Conservation (phyloP, 2,329 filamentous ascomycete species). For the Paraphoma sp. region DNA sequence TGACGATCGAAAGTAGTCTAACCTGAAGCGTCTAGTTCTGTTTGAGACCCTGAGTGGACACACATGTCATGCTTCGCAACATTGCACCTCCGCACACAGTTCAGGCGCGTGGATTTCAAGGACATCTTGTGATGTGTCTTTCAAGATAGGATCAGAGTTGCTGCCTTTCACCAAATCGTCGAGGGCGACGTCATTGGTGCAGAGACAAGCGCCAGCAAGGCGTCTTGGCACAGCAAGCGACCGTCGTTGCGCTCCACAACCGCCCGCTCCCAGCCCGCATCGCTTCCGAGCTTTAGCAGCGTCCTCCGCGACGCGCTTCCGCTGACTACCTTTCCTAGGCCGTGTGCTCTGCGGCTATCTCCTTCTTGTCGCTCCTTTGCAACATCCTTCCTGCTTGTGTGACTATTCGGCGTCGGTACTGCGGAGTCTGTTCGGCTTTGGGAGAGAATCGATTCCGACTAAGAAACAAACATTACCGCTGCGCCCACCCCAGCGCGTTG, state of each 20-base stretch:
- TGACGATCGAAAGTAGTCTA: not conserved
- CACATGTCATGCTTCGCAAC: not conserved
- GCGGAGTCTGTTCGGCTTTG: slow-evolving; percentile 32
- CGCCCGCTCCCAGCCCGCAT: slow-evolving; percentile 21
- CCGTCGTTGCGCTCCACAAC: slow-evolving; percentile 18
- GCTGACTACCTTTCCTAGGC: slow-evolving; percentile 17
- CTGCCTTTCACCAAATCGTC: not conserved
- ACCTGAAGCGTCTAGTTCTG: not conserved
- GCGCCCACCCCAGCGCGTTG: slow-evolving; percentile 7
- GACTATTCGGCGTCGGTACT: slow-evolving; percentile 39
- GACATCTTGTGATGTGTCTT: not conserved
- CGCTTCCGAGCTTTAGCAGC: slow-evolving; percentile 17
- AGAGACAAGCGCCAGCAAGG: slow-evolving; percentile 17
- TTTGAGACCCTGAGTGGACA: not conserved
- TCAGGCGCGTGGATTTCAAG: not conserved
- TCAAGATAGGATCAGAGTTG: not conserved
- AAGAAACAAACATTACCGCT: slow-evolving; percentile 10
- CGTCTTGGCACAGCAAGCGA: slow-evolving; percentile 21
- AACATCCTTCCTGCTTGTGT: slow-evolving; percentile 44
- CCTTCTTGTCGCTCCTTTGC: slow-evolving; percentile 52
- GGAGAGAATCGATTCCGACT: slow-evolving; percentile 16
- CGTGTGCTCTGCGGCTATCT: slow-evolving; percentile 30
- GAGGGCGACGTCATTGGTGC: slow-evolving; percentile 10
- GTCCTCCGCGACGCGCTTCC: slow-evolving; percentile 27
- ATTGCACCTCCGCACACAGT: not conserved